These are phyloP conservation scores for Vaccinium vitisidaea DNA, from an alignment of 148 eudicot genomes.

Conservation along the genomic window DNA sequence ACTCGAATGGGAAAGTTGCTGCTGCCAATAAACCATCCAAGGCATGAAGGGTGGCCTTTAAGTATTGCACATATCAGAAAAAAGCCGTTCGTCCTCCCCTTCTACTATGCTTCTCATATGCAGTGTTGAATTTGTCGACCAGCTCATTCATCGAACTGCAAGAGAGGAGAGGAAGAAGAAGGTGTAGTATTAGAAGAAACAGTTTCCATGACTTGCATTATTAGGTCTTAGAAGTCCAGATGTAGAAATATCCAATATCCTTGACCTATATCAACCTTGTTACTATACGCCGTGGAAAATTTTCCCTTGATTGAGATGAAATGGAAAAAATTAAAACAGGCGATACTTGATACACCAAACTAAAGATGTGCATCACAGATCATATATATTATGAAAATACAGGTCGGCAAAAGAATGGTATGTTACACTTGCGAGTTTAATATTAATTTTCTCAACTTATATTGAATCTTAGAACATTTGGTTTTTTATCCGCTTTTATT, in stretches of 20 bases:
- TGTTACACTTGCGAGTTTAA: not conserved
- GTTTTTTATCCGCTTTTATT: not conserved
- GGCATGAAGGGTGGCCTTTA: not conserved
- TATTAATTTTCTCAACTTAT: not conserved
- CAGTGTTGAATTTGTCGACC: slow-evolving; percentile 81
- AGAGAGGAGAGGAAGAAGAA: slow-evolving; percentile 4
- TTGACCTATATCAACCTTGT: not conserved
- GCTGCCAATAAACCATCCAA: slow-evolving; percentile 10
- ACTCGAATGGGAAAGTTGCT: slow-evolving; percentile 14
- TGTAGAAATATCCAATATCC: not conserved
- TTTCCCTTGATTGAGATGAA: not conserved
- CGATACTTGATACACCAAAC: not conserved
- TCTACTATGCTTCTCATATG: slow-evolving; percentile 78
- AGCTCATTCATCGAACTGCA: slow-evolving; percentile 87
- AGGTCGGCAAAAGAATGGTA: not conserved
- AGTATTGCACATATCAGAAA: slow-evolving; percentile 31
- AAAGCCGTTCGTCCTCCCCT: slow-evolving; percentile 80
- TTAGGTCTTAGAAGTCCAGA: not conserved
- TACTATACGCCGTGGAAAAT: not conserved
- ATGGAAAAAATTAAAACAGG: not conserved
- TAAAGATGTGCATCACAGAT: not conserved
- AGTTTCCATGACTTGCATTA: not conserved
- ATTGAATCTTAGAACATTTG: not conserved
- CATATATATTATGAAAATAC: not conserved
- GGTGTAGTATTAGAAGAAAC: not conserved